Base-by-base conservation (phyloP, 164 flowering plant genomes). In the Amborella trichopoda region DNA sequence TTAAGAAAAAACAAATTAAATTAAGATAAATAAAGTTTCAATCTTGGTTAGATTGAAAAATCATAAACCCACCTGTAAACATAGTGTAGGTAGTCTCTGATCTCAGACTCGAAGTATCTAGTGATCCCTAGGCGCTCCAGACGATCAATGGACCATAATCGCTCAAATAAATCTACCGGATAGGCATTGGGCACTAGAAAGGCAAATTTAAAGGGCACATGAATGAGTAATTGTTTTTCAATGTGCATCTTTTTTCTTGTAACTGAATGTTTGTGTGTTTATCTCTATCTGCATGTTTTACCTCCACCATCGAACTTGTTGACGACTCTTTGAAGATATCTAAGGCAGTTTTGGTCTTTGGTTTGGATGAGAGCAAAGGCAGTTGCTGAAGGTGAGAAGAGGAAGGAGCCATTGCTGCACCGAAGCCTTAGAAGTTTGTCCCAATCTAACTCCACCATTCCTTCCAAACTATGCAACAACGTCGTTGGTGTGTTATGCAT, bases 261-360 rank as follows among this genome's bases (percentile, higher is more conserved):
- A n/a, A n/a, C n/a, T n/a, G n/a, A n/a, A n/a, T n/a, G n/a, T n/a
- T n/a, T n/a, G n/a, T n/a, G n/a, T n/a, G n/a, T n/a, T n/a, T n/a
- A n/a, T n/a, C n/a, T n/a, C n/a, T n/a, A n/a, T n/a, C n/a, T n/a
- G n/a, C n/a, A n/a, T 28, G 23, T 14, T 46, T 61, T 71, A 88
- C 99, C 99, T 77, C 95, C 99, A 0, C 99, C 99, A 37, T 79
- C 66, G 71, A 93, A 87, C 49, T 61, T 78, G n/a, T 69, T 17
- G 24, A 87, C 81, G 3, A 48, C 56, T 2, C 69, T 68, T 14
- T 60, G 37, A 6, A 91, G 68, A 60, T 91, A 91, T 3, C 21
- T 17, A 33, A 87, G 56, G 64, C 98, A 91, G 14, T 75, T 75
- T 1, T 59, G 38, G 49, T 91, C 76, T 45, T 74, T 69, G 18